A percentile compares a stretch with the other conserved stretches of the same genome.
Evolutionary conservation across 139 green algal genomes (phyloP).

Genomic region (Coccomyxa sp.): DNA sequence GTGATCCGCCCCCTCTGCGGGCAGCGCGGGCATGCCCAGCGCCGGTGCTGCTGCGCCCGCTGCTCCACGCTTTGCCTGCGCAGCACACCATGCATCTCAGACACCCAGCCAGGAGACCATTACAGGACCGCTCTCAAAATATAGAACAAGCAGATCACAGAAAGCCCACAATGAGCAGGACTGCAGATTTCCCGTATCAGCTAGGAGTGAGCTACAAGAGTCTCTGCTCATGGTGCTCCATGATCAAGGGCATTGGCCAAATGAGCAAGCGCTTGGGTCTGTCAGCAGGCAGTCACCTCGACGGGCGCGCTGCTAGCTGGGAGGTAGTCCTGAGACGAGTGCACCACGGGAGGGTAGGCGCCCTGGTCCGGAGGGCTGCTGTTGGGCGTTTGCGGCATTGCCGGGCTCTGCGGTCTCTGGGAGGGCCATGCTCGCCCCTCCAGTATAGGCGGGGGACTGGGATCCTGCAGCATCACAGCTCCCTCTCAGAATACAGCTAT

Average conservation of each 20-base stretch:
- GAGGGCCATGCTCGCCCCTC: neutral
- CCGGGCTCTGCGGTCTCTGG: neutral
- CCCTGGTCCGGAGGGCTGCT: neutral
- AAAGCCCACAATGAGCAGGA: neutral
- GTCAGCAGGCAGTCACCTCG: neutral
- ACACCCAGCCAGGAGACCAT: neutral
- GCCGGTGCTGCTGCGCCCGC: neutral
- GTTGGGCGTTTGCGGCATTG: neutral
- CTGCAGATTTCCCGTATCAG: neutral
- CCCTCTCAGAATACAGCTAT: no score
- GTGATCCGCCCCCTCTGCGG: neutral
- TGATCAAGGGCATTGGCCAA: neutral
- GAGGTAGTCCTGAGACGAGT: no score
- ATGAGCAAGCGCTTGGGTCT: neutral
- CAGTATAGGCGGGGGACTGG: neutral
- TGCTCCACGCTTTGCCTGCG: no score
- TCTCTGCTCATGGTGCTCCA: neutral
- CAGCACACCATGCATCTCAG: no score
- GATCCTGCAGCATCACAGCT: neutral
- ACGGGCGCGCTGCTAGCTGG: no score
- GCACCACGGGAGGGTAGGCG: neutral
- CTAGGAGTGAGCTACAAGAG: no score
- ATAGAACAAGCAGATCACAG: neutral
- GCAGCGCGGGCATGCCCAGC: neutral
- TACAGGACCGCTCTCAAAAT: neutral